These are phyloP conservation scores for Dendrobium catenatum DNA, from an alignment of 106 monocot genomes.

Conservation along the genomic window DNA sequence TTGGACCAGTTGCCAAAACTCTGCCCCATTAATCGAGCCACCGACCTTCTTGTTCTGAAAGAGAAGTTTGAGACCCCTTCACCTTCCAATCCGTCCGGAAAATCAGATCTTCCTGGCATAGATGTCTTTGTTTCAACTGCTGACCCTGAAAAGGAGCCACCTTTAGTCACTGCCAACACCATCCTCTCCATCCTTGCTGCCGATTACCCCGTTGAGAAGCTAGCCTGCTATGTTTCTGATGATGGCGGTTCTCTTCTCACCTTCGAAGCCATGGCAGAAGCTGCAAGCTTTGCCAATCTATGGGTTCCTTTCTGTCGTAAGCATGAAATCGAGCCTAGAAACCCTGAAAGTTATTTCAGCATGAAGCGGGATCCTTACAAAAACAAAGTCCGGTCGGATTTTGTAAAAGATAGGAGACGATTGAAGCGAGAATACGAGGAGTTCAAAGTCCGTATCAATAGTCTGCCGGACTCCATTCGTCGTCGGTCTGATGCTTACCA, in stretches of 20 bases:
- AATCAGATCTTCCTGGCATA: constrained; percentile 79
- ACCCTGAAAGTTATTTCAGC: constrained; percentile 76
- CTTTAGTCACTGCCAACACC: constrained; percentile 79
- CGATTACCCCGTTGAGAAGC: constrained; percentile 88
- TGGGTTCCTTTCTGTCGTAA: constrained; percentile 96
- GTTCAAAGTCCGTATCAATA: constrained; percentile 84
- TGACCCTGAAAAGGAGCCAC: constrained; percentile 86
- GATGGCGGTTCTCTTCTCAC: constrained; percentile 85
- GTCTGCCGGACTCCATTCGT: constrained; percentile 67
- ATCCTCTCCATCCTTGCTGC: constrained; percentile 84
- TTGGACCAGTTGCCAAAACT: constrained; percentile 72
- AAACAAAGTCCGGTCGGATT: constrained; percentile 64
- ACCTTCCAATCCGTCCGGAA: constrained; percentile 41
- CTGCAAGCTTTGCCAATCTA: constrained; percentile 62
- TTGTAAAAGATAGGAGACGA: constrained; percentile 73
- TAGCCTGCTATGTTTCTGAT: constrained; percentile 89
- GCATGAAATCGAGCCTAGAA: constrained; percentile 72
- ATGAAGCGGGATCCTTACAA: constrained; percentile 69
- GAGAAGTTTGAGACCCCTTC: constrained; percentile 75
- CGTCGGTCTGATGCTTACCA: constrained; percentile 74
- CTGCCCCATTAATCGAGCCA: constrained; percentile 58
- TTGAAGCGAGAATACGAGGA: constrained; percentile 83
- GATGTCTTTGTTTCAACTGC: constrained; percentile 89
- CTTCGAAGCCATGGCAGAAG: constrained; percentile 30
- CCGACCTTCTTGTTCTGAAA: constrained; percentile 62